Evolutionary conservation across 805 yeast genomes (phyloP).

Genomic region (Pachysolen tannophilus): DNA sequence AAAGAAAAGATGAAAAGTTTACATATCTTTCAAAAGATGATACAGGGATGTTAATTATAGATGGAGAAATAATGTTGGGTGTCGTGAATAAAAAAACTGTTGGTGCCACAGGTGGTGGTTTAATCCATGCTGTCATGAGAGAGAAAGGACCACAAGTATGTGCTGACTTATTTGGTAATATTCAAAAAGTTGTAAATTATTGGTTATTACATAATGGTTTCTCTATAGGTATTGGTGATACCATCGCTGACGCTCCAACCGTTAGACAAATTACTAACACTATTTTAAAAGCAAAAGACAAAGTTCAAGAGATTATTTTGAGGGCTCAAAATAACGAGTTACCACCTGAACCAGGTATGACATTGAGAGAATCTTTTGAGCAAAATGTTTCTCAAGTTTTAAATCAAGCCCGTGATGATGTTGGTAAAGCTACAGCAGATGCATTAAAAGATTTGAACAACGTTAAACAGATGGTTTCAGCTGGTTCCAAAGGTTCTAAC

Average conservation of each 20-base stretch:
- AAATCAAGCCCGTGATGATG: slow-evolving; percentile 98
- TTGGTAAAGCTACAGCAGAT: slow-evolving; percentile 98
- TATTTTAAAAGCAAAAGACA: slow-evolving; percentile 84
- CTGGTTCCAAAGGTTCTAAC: slow-evolving; percentile 99
- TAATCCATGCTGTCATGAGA: slow-evolving; percentile 94
- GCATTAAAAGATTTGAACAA: slow-evolving; percentile 89
- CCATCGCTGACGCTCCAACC: slow-evolving; percentile 95
- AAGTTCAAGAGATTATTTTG: slow-evolving; percentile 87
- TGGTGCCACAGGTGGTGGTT: slow-evolving; percentile 97
- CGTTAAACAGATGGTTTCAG: slow-evolving; percentile 98
- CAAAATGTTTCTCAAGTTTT: slow-evolving; percentile 92
- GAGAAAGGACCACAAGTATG: slow-evolving; percentile 92
- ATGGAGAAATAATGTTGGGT: slow-evolving; percentile 97
- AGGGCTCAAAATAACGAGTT: slow-evolving; percentile 87
- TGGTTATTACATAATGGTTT: slow-evolving; percentile 97
- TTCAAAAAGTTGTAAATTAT: slow-evolving; percentile 91
- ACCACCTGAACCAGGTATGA: slow-evolving; percentile 99
- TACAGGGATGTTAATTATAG: slow-evolving; percentile 89
- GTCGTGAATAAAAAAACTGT: slow-evolving; percentile 97
- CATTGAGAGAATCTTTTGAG: slow-evolving; percentile 95
- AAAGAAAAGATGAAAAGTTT: slow-evolving; percentile 86
- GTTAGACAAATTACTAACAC: slow-evolving; percentile 92
- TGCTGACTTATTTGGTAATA: slow-evolving; percentile 83
- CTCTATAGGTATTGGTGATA: slow-evolving; percentile 99
- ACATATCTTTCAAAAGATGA: slow-evolving; percentile 82